Evolutionary conservation across 257 asterid species (phyloP).

Genomic region (Nicotiana obtusifolia): DNA sequence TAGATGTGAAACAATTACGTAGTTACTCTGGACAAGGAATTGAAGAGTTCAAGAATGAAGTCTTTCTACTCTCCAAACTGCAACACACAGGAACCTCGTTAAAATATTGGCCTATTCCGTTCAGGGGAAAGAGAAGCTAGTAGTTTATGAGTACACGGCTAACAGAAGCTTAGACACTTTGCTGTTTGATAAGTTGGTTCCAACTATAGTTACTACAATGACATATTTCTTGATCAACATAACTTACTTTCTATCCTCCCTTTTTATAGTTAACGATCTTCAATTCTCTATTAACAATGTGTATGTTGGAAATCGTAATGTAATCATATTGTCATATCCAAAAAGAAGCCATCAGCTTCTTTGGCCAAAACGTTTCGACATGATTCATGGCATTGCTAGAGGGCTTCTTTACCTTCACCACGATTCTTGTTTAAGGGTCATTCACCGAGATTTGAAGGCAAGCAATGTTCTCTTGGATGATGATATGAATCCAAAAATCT

Average conservation of each 20-base stretch:
- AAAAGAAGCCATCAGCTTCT: constrained; percentile 9
- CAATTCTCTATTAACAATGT: too few species aligned
- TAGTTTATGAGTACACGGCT: constrained; percentile 26
- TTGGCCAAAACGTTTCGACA: constrained; percentile 16
- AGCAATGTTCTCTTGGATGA: constrained; percentile 22
- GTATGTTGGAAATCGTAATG: too few species aligned
- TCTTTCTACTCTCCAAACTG: constrained; percentile 17
- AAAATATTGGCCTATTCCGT: constrained; percentile 19
- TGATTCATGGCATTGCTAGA: constrained; percentile 16
- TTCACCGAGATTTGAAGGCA: constrained; percentile 24
- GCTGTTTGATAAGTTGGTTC: too few species aligned
- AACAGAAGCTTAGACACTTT: constrained; percentile 24
- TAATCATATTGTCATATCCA: constrained; percentile 6
- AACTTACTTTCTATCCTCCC: background rate
- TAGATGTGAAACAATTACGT: constrained; percentile 39
- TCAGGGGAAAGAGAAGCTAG: constrained; percentile 19
- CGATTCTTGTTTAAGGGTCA: constrained; percentile 21
- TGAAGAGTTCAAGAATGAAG: constrained; percentile 26
- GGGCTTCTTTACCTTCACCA: constrained; percentile 25
- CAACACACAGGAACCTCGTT: constrained; percentile 25
- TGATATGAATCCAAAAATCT: constrained; percentile 21
- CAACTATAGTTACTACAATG: too few species aligned
- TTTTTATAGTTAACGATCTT: background rate
- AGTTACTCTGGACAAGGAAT: constrained; percentile 25
- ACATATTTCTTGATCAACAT: background rate